A percentile compares a stretch with the other conserved stretches of the same genome.
Conservation (phyloP, 2,329 filamentous ascomycete genomes). For the Exophiala calicioides region DNA sequence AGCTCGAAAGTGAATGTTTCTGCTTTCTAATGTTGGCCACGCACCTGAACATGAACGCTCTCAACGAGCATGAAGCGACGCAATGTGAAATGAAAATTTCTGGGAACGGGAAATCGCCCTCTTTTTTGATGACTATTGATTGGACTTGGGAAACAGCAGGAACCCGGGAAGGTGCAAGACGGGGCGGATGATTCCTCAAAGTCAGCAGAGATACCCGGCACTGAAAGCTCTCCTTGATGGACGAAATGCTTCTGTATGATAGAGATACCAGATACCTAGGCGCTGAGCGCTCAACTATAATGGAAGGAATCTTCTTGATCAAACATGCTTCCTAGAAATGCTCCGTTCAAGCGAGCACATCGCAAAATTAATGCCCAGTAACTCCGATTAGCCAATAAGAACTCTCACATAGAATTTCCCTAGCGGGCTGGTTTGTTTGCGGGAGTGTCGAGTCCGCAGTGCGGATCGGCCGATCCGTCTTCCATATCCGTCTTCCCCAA, state of each 20-base stretch:
- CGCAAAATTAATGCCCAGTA: too few species aligned
- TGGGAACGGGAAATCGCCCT: neutral
- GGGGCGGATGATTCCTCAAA: conserved; percentile 1
- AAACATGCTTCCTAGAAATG: neutral
- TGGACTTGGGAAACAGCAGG: neutral
- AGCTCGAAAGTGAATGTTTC: conserved; percentile 1
- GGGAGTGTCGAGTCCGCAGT: too few species aligned
- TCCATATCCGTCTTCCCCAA: too few species aligned
- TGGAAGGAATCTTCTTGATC: conserved; percentile 4
- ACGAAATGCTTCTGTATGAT: conserved; percentile 25
- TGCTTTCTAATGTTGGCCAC: conserved; percentile 10
- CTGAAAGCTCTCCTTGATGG: conserved; percentile 18
- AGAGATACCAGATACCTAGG: conserved; percentile 12
- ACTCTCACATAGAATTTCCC: too few species aligned
- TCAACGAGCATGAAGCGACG: conserved; percentile 6
- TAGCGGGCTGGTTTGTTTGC: too few species aligned
- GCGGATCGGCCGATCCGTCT: too few species aligned
- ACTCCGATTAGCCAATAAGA: too few species aligned
- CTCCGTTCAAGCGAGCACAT: too few species aligned
- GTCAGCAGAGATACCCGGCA: conserved; percentile 12
- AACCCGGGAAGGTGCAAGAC: too few species aligned
- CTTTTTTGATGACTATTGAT: neutral
- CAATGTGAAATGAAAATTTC: conserved; percentile 14
- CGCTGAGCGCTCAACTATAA: conserved; percentile 25
- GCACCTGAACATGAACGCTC: conserved; percentile 4